Conservation (phyloP, 2,329 filamentous ascomycete species). For the Neopestalotiopsis rosae region DNA sequence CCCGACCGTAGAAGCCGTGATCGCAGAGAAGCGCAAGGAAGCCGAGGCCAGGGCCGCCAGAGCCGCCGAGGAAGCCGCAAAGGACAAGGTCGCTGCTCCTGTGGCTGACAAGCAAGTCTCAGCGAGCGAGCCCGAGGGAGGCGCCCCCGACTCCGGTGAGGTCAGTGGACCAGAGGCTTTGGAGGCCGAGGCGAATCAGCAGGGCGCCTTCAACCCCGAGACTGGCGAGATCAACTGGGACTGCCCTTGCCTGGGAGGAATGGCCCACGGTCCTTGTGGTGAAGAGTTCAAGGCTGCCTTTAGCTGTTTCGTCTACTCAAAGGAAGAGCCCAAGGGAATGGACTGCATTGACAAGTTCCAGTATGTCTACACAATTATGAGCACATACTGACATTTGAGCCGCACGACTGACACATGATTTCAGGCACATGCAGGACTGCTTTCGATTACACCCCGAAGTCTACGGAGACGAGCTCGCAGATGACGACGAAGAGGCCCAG, state of each 20-base stretch:
- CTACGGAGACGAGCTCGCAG: constrained; percentile 86
- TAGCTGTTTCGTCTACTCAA: constrained; percentile 97
- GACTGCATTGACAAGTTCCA: constrained; percentile 98
- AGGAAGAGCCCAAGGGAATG: constrained; percentile 95
- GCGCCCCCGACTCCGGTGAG: constrained; percentile 23
- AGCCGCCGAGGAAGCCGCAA: constrained; percentile 30
- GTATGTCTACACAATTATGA: constrained; percentile 55
- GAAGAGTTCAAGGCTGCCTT: constrained; percentile 95
- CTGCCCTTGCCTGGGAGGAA: constrained; percentile 94
- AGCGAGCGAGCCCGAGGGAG: constrained; percentile 19
- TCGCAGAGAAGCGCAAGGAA: constrained; percentile 66
- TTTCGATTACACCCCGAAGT: constrained; percentile 92
- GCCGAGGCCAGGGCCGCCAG: constrained; percentile 41
- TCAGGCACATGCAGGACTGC: constrained; percentile 94
- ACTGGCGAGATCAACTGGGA: constrained; percentile 99
- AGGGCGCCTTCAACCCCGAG: constrained; percentile 97
- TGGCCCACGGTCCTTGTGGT: constrained; percentile 95
- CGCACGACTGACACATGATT: constrained; percentile 26
- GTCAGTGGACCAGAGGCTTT: constrained; percentile 56
- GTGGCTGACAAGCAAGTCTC: constrained; percentile 31
- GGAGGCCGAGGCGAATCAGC: constrained; percentile 81
- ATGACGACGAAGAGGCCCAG: constrained; percentile 63
- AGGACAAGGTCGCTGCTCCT: constrained; percentile 25
- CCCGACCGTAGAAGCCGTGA: constrained; percentile 70
- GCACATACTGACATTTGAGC: background rate